Percentiles rank a stretch among this genome's conserved stretches.
These are phyloP conservation scores for Abrus pulchellus DNA, from an alignment of 306 rosid genomes.

Conservation along the genomic window DNA sequence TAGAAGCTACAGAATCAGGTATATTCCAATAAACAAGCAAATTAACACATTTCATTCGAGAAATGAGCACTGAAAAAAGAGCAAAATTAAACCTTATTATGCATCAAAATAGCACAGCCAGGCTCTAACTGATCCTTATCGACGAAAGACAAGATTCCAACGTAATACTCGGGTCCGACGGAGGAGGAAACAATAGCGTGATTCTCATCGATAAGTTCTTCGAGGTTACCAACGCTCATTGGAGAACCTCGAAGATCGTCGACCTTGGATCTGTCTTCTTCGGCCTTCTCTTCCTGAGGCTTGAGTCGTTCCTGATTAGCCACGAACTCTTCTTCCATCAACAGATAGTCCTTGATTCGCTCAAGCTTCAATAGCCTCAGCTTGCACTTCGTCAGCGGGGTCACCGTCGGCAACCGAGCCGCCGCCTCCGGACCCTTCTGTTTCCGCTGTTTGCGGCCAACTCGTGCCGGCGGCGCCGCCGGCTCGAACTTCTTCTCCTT, in stretches of 20 bases:
- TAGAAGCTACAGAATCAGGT: background rate
- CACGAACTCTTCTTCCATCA: slow-evolving; percentile 98
- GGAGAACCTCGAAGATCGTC: slow-evolving; percentile 98
- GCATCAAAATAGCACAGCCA: slow-evolving; percentile 98
- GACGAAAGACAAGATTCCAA: slow-evolving; percentile 90
- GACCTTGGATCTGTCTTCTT: slow-evolving; percentile 97
- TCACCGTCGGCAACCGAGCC: slow-evolving; percentile 82
- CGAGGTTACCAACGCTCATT: slow-evolving; percentile 97
- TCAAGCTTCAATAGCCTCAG: slow-evolving; percentile 86
- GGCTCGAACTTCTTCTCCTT: slow-evolving; percentile 95
- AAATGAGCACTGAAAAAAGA: background rate
- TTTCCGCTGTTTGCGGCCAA: slow-evolving; percentile 90
- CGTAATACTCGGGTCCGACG: slow-evolving; percentile 96
- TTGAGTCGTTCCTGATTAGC: slow-evolving; percentile 90
- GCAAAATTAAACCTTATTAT: slow-evolving; percentile 72
- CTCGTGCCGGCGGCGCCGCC: slow-evolving; percentile 90
- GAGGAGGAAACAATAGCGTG: slow-evolving; percentile 97
- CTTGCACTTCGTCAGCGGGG: slow-evolving; percentile 88
- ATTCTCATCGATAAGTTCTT: slow-evolving; percentile 94
- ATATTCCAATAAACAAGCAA: background rate
- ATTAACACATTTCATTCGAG: background rate
- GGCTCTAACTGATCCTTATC: slow-evolving; percentile 99
- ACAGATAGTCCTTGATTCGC: slow-evolving; percentile 85
- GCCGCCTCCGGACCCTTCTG: slow-evolving; percentile 97
- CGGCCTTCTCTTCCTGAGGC: slow-evolving; percentile 98